phyloP scores from a whole-genome alignment of 306 rosid species.

The Albizia julibrissin region DNA sequence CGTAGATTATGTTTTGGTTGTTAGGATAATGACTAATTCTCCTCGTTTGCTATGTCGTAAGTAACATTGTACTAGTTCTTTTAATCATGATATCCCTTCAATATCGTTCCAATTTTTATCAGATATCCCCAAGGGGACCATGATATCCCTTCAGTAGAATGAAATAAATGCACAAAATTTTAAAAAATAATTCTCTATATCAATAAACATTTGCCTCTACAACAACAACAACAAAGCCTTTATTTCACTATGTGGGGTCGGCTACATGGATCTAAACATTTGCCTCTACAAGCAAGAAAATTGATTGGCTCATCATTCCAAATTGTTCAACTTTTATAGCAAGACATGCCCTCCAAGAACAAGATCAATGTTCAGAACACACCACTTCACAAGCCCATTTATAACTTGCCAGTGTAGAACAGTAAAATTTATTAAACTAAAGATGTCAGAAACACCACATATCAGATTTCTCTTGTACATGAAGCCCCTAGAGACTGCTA shows the following conservation, averaged over 20 bases:
- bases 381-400: neutral
- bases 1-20: neutral
- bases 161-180: constrained; percentile 24
- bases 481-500: too few relatives aligned
- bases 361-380: neutral
- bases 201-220: constrained; percentile 13
- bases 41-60: neutral
- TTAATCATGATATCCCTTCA: constrained; percentile 18
- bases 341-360: constrained; percentile 20
- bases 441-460: constrained; percentile 21
- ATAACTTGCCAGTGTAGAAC: constrained; percentile 6
- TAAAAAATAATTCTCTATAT: neutral
- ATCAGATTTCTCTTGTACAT: neutral
- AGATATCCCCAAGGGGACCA: neutral
- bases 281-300: constrained; percentile 23
- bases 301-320: neutral
- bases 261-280: too few relatives aligned
- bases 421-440: constrained; percentile 14
- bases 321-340: constrained; percentile 10
- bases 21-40: constrained; percentile 5
- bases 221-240: too few relatives aligned
- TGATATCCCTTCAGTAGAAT: constrained; percentile 28
- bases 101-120: neutral
- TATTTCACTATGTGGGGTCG: too few relatives aligned
- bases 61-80: neutral